These are phyloP conservation scores for Puccinia horiana DNA, from an alignment of 1,284 basidiomycete species.

Conservation along the genomic window DNA sequence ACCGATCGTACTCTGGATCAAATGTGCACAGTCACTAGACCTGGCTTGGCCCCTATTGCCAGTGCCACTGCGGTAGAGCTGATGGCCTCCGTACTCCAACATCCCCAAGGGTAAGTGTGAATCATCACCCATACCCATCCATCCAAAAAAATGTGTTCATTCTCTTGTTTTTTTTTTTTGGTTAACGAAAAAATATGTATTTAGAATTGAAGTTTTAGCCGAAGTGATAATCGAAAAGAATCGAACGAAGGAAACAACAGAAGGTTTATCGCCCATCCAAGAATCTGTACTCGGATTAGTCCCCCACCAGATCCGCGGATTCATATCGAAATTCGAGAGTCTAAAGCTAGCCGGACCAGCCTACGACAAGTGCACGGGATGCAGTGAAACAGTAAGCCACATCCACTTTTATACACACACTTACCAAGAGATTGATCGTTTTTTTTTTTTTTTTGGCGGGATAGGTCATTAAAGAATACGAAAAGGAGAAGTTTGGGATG, in stretches of 20 bases:
- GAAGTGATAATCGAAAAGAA: slow-evolving; percentile 53
- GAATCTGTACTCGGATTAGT: slow-evolving; percentile 76
- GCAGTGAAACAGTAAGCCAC: slow-evolving; percentile 71
- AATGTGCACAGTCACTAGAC: slow-evolving; percentile 99
- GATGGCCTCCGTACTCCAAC: slow-evolving; percentile 83
- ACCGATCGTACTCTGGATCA: slow-evolving; percentile 94
- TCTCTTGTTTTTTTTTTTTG: slow-evolving; percentile 56
- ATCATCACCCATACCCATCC: neutral
- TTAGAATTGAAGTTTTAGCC: slow-evolving; percentile 64
- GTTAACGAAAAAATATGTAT: neutral
- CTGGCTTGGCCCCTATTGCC: slow-evolving; percentile 89
- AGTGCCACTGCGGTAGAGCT: slow-evolving; percentile 88
- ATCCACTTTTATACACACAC: neutral
- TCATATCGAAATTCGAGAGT: slow-evolving; percentile 79
- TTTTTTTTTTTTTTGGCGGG: slow-evolving; percentile 15
- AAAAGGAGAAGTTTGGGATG: slow-evolving; percentile 74
- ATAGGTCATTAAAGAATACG: slow-evolving; percentile 77
- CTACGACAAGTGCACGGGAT: slow-evolving; percentile 86
- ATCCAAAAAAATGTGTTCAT: neutral
- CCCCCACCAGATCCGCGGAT: slow-evolving; percentile 91
- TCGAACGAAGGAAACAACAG: neutral
- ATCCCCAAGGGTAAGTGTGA: slow-evolving; percentile 73
- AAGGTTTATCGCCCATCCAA: slow-evolving; percentile 50
- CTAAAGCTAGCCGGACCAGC: slow-evolving; percentile 80
- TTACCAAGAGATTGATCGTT: neutral